Percentiles rank a stretch among this genome's conserved stretches.
These are phyloP conservation scores for Prillingera fragicola DNA, from an alignment of 1,284 basidiomycete genomes.

Conservation along the genomic window DNA sequence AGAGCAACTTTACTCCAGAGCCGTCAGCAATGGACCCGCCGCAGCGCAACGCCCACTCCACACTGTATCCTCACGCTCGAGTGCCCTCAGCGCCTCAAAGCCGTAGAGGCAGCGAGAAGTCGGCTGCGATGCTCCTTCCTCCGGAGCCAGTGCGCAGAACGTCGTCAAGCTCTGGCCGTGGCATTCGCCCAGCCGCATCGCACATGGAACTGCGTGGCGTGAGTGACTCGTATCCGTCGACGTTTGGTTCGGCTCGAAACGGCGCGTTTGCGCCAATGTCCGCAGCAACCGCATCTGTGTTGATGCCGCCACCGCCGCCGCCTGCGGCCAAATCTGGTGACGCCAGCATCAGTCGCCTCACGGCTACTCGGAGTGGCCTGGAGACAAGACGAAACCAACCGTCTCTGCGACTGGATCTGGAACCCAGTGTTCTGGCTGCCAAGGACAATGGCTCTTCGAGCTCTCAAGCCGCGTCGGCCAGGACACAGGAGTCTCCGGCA, in stretches of 20 bases:
- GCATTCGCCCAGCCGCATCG: conserved; percentile 28
- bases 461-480: neutral
- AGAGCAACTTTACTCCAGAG: conserved; percentile 45
- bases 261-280: too few relatives aligned
- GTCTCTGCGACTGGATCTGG: conserved; percentile 43
- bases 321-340: conserved; percentile 6
- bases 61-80: conserved; percentile 17
- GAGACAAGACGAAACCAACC: conserved; percentile 44
- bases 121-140: conserved; percentile 17
- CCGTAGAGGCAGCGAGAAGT: conserved; percentile 29
- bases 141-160: conserved; percentile 26
- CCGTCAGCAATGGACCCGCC: neutral
- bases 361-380: conserved; percentile 15
- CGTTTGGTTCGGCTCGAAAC: too few relatives aligned
- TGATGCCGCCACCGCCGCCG: conserved; percentile 11
- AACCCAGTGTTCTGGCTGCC: conserved; percentile 29
- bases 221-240: neutral
- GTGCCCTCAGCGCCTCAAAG: conserved; percentile 37
- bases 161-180: conserved; percentile 23
- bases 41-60: conserved; percentile 15
- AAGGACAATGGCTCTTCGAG: conserved; percentile 1
- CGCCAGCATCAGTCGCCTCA: neutral
- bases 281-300: neutral
- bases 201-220: conserved; percentile 27
- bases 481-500: too few relatives aligned